Evolutionary conservation across 805 yeast genomes (phyloP).

Genomic region (Yamadazyma ubonensis): DNA sequence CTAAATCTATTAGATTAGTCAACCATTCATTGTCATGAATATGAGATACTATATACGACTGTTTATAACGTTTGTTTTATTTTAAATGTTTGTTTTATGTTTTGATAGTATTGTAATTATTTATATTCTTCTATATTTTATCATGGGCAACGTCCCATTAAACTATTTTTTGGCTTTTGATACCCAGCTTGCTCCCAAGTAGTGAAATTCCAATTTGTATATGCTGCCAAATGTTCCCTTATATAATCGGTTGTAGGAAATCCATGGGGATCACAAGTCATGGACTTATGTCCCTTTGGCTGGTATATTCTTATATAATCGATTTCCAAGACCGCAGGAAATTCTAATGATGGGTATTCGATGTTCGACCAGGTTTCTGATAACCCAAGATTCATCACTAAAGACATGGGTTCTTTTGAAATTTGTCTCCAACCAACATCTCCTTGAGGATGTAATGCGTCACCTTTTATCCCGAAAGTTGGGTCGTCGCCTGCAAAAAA

Average conservation of each 20-base stretch:
- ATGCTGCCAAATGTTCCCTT: slow-evolving; percentile 30
- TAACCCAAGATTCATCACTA: slow-evolving; percentile 40
- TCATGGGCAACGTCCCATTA: slow-evolving; percentile 39
- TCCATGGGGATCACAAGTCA: slow-evolving; percentile 39
- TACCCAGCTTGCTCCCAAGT: slow-evolving; percentile 44
- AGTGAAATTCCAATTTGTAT: slow-evolving; percentile 34
- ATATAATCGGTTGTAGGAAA: slow-evolving; percentile 41
- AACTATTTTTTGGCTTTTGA: slow-evolving; percentile 57
- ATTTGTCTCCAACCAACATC: slow-evolving; percentile 34
- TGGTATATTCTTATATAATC: slow-evolving; percentile 44
- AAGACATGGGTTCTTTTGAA: slow-evolving; percentile 39
- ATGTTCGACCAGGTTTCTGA: slow-evolving; percentile 41
- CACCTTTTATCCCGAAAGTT: slow-evolving; percentile 29
- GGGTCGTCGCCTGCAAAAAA: slow-evolving; percentile 31
- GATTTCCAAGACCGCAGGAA: slow-evolving; percentile 36
- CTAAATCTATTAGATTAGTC: slow-evolving; percentile 35
- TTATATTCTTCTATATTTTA: neutral
- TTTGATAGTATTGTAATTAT: neutral
- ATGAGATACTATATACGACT: too few species aligned
- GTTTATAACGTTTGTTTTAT: too few species aligned
- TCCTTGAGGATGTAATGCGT: slow-evolving; percentile 39
- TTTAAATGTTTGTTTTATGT: neutral
- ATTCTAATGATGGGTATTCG: slow-evolving; percentile 32
- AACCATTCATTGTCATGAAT: slow-evolving; percentile 1
- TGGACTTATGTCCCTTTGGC: slow-evolving; percentile 24